These are phyloP conservation scores for Tricholoma matsutake DNA, from an alignment of 768 basidiomycete genomes.

Conservation along the genomic window DNA sequence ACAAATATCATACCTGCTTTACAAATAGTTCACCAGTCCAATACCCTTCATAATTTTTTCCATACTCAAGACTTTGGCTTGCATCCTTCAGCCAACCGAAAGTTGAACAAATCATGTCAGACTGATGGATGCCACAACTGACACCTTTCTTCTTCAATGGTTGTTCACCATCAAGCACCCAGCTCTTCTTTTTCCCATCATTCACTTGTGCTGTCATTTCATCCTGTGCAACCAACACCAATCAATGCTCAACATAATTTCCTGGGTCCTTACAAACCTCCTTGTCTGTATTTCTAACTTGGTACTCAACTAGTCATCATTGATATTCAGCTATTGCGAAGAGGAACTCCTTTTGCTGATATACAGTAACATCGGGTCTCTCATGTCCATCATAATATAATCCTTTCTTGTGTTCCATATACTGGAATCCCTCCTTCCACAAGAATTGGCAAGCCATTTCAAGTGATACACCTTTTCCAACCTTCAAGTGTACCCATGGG, in stretches of 20 bases:
- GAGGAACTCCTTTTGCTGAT: slow-evolving; percentile 28
- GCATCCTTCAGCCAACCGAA: slow-evolving; percentile 28
- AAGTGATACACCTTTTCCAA: slow-evolving; percentile 26
- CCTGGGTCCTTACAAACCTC: slow-evolving; percentile 34
- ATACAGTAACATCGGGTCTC: too few relatives aligned
- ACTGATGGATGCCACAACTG: slow-evolving; percentile 35
- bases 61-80: slow-evolving; percentile 17
- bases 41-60: too few relatives aligned
- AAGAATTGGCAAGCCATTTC: slow-evolving; percentile 28
- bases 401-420: slow-evolving; percentile 25
- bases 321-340: slow-evolving; percentile 21
- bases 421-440: slow-evolving; percentile 24
- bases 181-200: slow-evolving; percentile 28
- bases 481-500: slow-evolving; percentile 24
- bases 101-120: slow-evolving; percentile 33
- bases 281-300: slow-evolving; percentile 10
- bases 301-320: slow-evolving; percentile 17
- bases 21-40: too few relatives aligned
- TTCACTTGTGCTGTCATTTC: slow-evolving; percentile 32
- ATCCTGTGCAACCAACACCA: too few relatives aligned
- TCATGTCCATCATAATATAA: slow-evolving; percentile 29
- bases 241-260: too few relatives aligned
- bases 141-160: slow-evolving; percentile 35
- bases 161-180: slow-evolving; percentile 33
- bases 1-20: too few relatives aligned